Evolutionary conservation across 2,329 filamentous ascomycete species (phyloP).

Genomic region (Trichoderma sp.): DNA sequence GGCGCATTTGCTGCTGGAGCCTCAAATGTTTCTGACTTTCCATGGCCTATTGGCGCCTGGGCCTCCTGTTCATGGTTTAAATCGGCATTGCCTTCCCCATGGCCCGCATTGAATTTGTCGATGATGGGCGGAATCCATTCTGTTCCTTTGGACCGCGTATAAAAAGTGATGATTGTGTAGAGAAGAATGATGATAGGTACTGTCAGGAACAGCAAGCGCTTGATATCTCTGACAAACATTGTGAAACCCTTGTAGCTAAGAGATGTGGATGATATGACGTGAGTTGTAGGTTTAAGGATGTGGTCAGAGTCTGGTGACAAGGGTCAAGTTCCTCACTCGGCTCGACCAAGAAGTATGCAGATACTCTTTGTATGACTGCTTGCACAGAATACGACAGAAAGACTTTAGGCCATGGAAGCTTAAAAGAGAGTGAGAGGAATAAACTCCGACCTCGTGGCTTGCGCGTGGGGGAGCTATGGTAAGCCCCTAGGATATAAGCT

Average conservation of each 20-base stretch:
- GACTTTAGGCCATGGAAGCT: neutral
- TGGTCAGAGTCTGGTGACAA: neutral
- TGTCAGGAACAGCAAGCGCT: conserved; percentile 32
- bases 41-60: neutral
- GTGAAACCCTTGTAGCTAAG: conserved; percentile 5
- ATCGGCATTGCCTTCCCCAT: neutral
- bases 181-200: conserved; percentile 32
- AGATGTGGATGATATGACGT: neutral
- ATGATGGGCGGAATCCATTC: conserved; percentile 6
- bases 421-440: neutral
- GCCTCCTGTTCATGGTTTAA: neutral
- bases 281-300: neutral
- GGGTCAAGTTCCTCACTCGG: neutral
- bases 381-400: neutral
- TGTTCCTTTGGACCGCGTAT: conserved; percentile 9
- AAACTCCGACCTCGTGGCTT: neutral
- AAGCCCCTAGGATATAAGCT: neutral
- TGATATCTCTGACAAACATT: conserved; percentile 35
- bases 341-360: neutral
- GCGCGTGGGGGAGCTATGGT: neutral
- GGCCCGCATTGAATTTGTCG: neutral
- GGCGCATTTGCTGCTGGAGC: neutral
- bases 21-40: neutral
- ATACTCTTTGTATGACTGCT: neutral
- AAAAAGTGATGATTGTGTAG: conserved; percentile 28